These are phyloP conservation scores for Gossypium schwendimanii DNA, from an alignment of 441 rosid genomes.

Conservation along the genomic window DNA sequence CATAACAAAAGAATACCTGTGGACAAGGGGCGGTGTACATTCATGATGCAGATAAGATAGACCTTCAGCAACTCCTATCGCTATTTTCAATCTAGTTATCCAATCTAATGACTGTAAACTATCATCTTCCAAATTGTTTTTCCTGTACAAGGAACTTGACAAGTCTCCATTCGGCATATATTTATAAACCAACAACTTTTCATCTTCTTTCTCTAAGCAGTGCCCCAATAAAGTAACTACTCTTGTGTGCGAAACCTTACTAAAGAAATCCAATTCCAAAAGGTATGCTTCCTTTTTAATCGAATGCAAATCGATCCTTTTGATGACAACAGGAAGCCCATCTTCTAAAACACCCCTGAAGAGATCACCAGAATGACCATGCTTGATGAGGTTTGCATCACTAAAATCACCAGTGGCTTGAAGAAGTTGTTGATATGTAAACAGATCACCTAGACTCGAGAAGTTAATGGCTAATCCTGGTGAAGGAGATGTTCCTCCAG, in stretches of 20 bases:
- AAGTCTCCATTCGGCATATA: conserved; percentile 83
- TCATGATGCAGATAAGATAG: conserved; percentile 85
- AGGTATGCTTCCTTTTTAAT: conserved; percentile 48
- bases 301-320: conserved; percentile 50
- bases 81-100: conserved; percentile 95
- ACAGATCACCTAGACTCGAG: conserved; percentile 65
- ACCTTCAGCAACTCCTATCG: conserved; percentile 89
- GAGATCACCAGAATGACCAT: conserved; percentile 87
- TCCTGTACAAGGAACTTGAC: conserved; percentile 66
- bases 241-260: conserved; percentile 62
- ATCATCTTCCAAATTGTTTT: conserved; percentile 44
- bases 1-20: conserved; percentile 51
- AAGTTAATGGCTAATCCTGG: conserved; percentile 37
- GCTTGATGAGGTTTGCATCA: conserved; percentile 66
- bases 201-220: conserved; percentile 69
- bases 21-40: conserved; percentile 80
- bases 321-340: conserved; percentile 54
- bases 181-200: conserved; percentile 76
- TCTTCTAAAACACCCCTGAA: conserved; percentile 58
- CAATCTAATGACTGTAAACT: conserved; percentile 85
- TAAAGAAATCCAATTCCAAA: conserved; percentile 66
- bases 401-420: conserved; percentile 58
- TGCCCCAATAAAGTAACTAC: conserved; percentile 80
- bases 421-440: conserved; percentile 59
- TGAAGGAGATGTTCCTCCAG: conserved; percentile 31